A percentile compares a stretch with the other conserved stretches of the same genome.
phyloP scores from a whole-genome alignment of 768 basidiomycete species.

The Hericium rajendrae region DNA sequence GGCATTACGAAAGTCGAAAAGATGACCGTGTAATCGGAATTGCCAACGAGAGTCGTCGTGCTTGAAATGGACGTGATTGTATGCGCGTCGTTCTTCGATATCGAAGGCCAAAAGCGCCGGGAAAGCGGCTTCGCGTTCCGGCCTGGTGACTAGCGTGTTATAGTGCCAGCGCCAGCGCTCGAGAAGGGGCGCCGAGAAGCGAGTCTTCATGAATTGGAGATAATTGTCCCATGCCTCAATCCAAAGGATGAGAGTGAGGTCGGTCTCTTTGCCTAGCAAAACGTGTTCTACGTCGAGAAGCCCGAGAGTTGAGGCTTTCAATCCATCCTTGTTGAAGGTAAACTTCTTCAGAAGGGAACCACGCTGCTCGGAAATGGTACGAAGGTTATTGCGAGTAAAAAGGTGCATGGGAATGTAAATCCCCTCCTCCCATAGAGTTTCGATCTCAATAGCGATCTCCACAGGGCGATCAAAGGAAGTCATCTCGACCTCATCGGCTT shows the following conservation, averaged over 20 bases:
- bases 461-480: not conserved
- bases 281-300: not conserved
- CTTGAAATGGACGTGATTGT: not conserved
- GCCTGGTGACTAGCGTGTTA: not conserved
- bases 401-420: not conserved
- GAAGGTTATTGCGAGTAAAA: not conserved
- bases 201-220: not conserved
- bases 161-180: not conserved
- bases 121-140: not conserved
- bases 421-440: not conserved
- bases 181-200: not conserved
- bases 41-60: not conserved
- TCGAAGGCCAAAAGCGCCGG: not conserved
- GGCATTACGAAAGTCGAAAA: not conserved
- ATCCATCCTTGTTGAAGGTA: too few relatives aligned
- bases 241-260: not conserved
- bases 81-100: not conserved
- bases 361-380: not conserved
- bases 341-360: not conserved
- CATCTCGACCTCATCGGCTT: not conserved
- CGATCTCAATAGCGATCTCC: not conserved
- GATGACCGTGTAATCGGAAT: not conserved
- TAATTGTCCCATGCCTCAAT: not conserved
- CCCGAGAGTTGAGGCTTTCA: too few relatives aligned
- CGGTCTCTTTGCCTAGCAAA: not conserved